Evolutionary conservation across 2,329 filamentous ascomycete genomes (phyloP), one percentile per base, ranked within the genome.

Genomic region (Cladobotryum protrusum): DNA sequence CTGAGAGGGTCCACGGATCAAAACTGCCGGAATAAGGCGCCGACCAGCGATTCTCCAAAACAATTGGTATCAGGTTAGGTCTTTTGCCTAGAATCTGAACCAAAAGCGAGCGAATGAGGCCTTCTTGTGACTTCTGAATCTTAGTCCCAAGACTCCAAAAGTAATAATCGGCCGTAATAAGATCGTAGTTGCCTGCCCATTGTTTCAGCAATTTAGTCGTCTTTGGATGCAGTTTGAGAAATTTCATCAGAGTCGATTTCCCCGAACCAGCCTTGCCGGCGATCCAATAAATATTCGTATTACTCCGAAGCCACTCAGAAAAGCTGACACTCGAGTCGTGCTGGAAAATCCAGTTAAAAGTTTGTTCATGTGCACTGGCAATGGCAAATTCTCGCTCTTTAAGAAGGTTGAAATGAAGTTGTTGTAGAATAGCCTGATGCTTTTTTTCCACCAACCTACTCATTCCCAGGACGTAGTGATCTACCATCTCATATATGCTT

Each of bases 211-310:
- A 40, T 36, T 41, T 15, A 3, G 19, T 13, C 6, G 49, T 45
- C 12, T 15, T 35, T 4, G 13, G 18, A 17, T 48, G 45, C 20
- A 15, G 14, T n/a, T 29, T 29, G 15, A 48, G 35, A 17, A 63
- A 60, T 18, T 65, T 69, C 61, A 71, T 70, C 12, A 72, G 56
- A 3, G 69, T 72, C 3, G 68, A 72, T 54, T 73, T 74, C 5
- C 71, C 71, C 3, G 56, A 59, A 5, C 59, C 59, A 6, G 69
- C 63, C 37, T 71, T 67, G 1, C 64, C 65, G 8, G 58, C 60
- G 8, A 68, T 52, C 64, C 59, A 63, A 24, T 61, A 65, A 3
- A 63, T 45, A 2, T 50, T 49, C 19, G 45, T 39, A 4, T 50
- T 29, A 0, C 49, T 24, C 2, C 45, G 40, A 1, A 65, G 55